phyloP scores from a whole-genome alignment of 2,329 filamentous ascomycete species.

The Colletotrichum truncatum region DNA sequence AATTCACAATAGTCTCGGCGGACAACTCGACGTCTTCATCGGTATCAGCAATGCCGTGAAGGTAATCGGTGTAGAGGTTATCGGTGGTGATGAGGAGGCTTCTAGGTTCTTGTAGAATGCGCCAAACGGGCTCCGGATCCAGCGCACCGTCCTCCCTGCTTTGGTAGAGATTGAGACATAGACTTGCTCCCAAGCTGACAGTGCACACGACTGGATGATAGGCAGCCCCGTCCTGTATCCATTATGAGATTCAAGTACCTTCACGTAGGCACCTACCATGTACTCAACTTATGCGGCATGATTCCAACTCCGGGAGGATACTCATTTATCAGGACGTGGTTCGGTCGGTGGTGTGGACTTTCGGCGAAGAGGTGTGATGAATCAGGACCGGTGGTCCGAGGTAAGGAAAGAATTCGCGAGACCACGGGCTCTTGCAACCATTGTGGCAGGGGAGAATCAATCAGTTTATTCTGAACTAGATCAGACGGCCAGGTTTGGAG shows the following conservation, averaged over 20 bases:
- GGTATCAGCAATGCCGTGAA: slow-evolving; percentile 79
- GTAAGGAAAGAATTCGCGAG: slow-evolving; percentile 64
- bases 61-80: slow-evolving; percentile 72
- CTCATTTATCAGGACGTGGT: slow-evolving; percentile 95
- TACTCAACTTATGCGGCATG: slow-evolving; percentile 83
- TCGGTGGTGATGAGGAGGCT: slow-evolving; percentile 80
- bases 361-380: slow-evolving; percentile 58
- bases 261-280: slow-evolving; percentile 31
- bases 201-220: slow-evolving; percentile 92
- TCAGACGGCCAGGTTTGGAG: slow-evolving; percentile 92
- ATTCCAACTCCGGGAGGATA: slow-evolving; percentile 91
- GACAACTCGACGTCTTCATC: slow-evolving; percentile 73
- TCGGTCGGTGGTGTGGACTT: slow-evolving; percentile 80
- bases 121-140: slow-evolving; percentile 58
- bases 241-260: slow-evolving; percentile 35
- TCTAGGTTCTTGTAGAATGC: slow-evolving; percentile 83
- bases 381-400: slow-evolving; percentile 33
- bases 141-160: slow-evolving; percentile 70
- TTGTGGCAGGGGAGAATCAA: slow-evolving; percentile 76
- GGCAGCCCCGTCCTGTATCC: slow-evolving; percentile 75
- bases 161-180: slow-evolving; percentile 81
- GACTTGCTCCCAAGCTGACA: slow-evolving; percentile 80
- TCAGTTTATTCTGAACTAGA: slow-evolving; percentile 79
- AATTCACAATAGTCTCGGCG: slow-evolving; percentile 73
- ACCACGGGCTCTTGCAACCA: slow-evolving; percentile 81